A percentile compares a stretch with the other conserved stretches of the same genome.
phyloP scores from a whole-genome alignment of 441 rosid species.

The Theobroma grandiflorum region DNA sequence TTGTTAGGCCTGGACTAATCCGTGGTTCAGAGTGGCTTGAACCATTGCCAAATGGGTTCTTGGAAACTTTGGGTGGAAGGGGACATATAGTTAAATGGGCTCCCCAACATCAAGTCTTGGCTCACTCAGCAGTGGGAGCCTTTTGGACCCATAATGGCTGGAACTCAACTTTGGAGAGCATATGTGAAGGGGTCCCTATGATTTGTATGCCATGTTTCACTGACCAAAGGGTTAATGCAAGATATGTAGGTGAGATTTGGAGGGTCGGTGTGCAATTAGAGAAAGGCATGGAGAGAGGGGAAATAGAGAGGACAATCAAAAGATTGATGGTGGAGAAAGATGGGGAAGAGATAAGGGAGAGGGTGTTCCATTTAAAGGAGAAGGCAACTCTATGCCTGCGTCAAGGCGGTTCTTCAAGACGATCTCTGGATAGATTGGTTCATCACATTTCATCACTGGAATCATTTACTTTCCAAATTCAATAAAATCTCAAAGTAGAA shows the following conservation, averaged over 20 bases:
- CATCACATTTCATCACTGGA: conserved; percentile 42
- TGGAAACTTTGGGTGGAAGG: conserved; percentile 38
- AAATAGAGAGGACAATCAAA: conserved; percentile 46
- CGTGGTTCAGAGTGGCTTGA: conserved; percentile 42
- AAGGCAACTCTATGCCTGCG: conserved; percentile 40
- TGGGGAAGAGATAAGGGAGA: conserved; percentile 55
- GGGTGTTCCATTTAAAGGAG: conserved; percentile 45
- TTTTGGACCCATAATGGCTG: conserved; percentile 71
- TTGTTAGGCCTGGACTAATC: conserved; percentile 51
- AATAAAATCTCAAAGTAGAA: background rate
- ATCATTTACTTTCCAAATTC: conserved; percentile 10
- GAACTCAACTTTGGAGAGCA: conserved; percentile 69
- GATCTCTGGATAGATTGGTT: conserved; percentile 42
- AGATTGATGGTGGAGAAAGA: conserved; percentile 44
- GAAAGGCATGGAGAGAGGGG: conserved; percentile 40
- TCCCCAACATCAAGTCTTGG: conserved; percentile 58
- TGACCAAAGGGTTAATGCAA: conserved; percentile 63
- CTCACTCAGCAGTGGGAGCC: conserved; percentile 52
- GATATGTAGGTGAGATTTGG: conserved; percentile 59
- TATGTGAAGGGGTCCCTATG: conserved; percentile 67
- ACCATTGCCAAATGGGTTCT: conserved; percentile 42
- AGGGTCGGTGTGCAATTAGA: conserved; percentile 52
- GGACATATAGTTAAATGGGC: conserved; percentile 69
- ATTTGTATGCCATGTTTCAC: conserved; percentile 57
- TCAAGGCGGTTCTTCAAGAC: conserved; percentile 52